Evolutionary conservation across 352 stramenopile genomes (phyloP), one percentile per base, ranked within the genome.

Genomic region (Globisporangium barbulae): DNA sequence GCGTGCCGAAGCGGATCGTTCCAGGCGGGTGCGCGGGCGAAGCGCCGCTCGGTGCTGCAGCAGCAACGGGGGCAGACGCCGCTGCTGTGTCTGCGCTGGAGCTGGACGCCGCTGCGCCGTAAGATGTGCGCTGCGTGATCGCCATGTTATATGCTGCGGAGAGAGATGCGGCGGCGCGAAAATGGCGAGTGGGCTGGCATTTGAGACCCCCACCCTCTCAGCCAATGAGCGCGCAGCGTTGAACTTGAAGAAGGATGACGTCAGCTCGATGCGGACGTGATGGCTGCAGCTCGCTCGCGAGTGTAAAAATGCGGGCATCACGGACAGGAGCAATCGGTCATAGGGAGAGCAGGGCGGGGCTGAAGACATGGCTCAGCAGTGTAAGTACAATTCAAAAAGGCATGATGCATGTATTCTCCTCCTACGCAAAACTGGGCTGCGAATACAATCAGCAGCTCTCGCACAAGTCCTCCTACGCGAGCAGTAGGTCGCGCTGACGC

Each of bases 401-500:
- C 4, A 30, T 9, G 5, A 31, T 17, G 35, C 10, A 41, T 41
- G 45, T 10, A 19, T 15, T 31, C 21, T 53, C 47, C 22, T 21
- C 31, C 13, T 52, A 22, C 42, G 9, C 35, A 41, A 41, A 41
- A 41, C 8, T 41, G 35, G 35, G 33, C 33, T 12, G 33, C 33
- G 10, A 37, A 37, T 37, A 9, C 33, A 37, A 37, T 37, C 33
- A 37, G 35, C 35, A 10, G 10, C 39, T 44, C 39, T 9, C n/a
- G 4, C 15, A n/a, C n/a, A n/a, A n/a, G n/a, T 10, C 9, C 15
- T 21, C 25, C 47, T 75, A 75, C 52, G 67, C 65, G n/a, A 79
- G 61, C 42, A 90, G 59, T 10, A 90, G 31, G 41, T 87, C 78
- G 13, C 69, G 68, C 41, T 79, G 74, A 31, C 81, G 80, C 48